Evolutionary conservation across 176 grass and related monocot species (phyloP).

Genomic region (Melocanna baccifera): DNA sequence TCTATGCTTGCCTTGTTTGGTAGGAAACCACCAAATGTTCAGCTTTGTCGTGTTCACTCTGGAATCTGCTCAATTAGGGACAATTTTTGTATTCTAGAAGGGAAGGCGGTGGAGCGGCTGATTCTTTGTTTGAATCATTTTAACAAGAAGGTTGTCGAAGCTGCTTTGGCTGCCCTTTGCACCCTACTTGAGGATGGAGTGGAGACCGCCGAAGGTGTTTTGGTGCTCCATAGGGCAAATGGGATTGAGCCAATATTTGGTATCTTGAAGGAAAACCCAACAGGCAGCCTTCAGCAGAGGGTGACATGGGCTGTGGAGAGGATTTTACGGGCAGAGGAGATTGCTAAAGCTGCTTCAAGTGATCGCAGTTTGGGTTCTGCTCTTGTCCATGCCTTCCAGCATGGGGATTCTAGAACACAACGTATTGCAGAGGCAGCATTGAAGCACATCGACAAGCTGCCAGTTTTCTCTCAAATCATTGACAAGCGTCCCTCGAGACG

Average conservation of each 20-base stretch:
- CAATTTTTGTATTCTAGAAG: slow-evolving; percentile 73
- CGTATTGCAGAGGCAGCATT: slow-evolving; percentile 64
- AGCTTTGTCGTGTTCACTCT: slow-evolving; percentile 56
- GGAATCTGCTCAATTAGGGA: slow-evolving; percentile 62
- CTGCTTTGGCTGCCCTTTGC: slow-evolving; percentile 59
- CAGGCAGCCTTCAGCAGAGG: slow-evolving; percentile 52
- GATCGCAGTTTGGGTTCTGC: slow-evolving; percentile 56
- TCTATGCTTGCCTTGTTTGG: slow-evolving; percentile 20
- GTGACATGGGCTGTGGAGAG: slow-evolving; percentile 78
- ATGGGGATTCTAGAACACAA: slow-evolving; percentile 51
- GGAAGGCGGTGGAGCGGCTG: slow-evolving; percentile 65
- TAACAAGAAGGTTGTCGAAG: slow-evolving; percentile 62
- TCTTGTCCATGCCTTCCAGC: slow-evolving; percentile 64
- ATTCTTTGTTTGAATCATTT: slow-evolving; percentile 61
- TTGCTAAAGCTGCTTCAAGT: slow-evolving; percentile 46
- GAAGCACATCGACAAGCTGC: slow-evolving; percentile 65
- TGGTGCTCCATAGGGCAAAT: slow-evolving; percentile 34
- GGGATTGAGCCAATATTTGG: slow-evolving; percentile 57
- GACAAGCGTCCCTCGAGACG: slow-evolving; percentile 24
- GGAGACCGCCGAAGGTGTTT: slow-evolving; percentile 49
- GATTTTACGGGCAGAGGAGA: slow-evolving; percentile 62
- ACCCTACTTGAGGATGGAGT: slow-evolving; percentile 66
- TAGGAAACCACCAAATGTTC: slow-evolving; percentile 22
- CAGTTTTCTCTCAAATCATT: slow-evolving; percentile 54
- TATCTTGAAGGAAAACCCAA: slow-evolving; percentile 53